Conservation (phyloP, 2,329 filamentous ascomycete genomes). For the Torrubiella hemipterigena region DNA sequence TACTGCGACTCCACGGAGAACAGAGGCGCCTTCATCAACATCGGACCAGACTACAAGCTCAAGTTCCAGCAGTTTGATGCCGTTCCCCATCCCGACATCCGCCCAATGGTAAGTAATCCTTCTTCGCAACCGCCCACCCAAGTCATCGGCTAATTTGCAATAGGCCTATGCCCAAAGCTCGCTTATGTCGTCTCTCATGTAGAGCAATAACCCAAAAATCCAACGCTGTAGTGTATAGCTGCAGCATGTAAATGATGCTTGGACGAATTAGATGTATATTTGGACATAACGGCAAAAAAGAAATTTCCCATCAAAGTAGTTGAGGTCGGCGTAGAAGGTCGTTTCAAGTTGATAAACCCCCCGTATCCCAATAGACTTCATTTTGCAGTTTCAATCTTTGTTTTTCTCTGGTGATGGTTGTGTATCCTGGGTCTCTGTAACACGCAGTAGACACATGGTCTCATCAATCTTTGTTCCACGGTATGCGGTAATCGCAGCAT, state of each 20-base stretch:
- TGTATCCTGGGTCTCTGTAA: no score
- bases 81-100: conserved; percentile 89
- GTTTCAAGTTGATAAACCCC: no score
- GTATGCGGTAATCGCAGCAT: conserved; percentile 57
- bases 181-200: conserved; percentile 67
- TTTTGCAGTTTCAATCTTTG: no score
- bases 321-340: no score
- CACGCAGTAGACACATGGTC: conserved; percentile 36
- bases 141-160: conserved; percentile 13
- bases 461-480: conserved; percentile 31
- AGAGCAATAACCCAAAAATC: conserved; percentile 13
- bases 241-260: not conserved
- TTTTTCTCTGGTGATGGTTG: no score
- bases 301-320: no score
- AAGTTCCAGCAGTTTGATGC: conserved; percentile 90
- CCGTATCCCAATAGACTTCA: no score
- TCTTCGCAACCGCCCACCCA: not conserved
- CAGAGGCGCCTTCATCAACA: conserved; percentile 96
- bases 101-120: conserved; percentile 59
- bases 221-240: not conserved
- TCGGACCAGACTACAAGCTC: conserved; percentile 83
- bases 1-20: conserved; percentile 98
- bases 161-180: conserved; percentile 79
- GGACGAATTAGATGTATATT: not conserved
- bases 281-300: not conserved